These are phyloP conservation scores for Aquanectria penicillioides DNA, from an alignment of 2,329 filamentous ascomycete genomes.

Conservation along the genomic window DNA sequence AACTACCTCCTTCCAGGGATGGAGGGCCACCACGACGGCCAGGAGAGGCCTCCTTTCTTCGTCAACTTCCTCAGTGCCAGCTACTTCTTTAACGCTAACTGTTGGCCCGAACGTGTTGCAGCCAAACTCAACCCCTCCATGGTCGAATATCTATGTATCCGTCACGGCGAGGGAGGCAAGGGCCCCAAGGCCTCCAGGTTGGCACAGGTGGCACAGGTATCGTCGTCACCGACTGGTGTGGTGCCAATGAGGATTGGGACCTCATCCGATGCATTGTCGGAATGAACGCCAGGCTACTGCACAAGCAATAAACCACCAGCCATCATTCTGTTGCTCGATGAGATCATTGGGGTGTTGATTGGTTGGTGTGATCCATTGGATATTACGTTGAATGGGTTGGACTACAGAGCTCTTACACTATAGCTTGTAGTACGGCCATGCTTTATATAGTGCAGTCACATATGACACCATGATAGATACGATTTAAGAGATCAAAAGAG, in stretches of 20 bases:
- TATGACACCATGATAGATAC: not conserved
- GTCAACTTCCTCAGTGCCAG: slow-evolving; percentile 91
- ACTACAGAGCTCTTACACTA: not conserved
- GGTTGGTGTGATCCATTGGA: slow-evolving; percentile 4
- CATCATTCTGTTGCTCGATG: too few relatives aligned
- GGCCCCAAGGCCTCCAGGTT: slow-evolving; percentile 60
- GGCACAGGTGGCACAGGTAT: slow-evolving; percentile 85
- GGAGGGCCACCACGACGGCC: slow-evolving; percentile 38
- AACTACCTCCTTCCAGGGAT: slow-evolving; percentile 55
- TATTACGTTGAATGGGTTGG: not conserved
- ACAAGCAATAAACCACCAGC: too few relatives aligned
- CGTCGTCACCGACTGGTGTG: slow-evolving; percentile 94
- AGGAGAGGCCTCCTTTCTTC: slow-evolving; percentile 71
- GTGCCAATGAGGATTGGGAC: slow-evolving; percentile 88
- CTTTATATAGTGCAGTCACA: slow-evolving; percentile 3
- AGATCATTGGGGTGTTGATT: not conserved
- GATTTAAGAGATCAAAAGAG: not conserved
- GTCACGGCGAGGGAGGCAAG: slow-evolving; percentile 63
- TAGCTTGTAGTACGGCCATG: not conserved
- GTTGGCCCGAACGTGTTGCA: slow-evolving; percentile 94
- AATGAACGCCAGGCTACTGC: slow-evolving; percentile 80
- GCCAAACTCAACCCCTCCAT: slow-evolving; percentile 85
- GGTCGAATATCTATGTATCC: slow-evolving; percentile 68
- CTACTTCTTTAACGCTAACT: slow-evolving; percentile 92
- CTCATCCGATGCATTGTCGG: slow-evolving; percentile 86